Percentiles rank a stretch among this genome's conserved stretches.
Evolutionary conservation across 2,329 filamentous ascomycete genomes (phyloP).

Genomic region (Xylaria hypoxylon): DNA sequence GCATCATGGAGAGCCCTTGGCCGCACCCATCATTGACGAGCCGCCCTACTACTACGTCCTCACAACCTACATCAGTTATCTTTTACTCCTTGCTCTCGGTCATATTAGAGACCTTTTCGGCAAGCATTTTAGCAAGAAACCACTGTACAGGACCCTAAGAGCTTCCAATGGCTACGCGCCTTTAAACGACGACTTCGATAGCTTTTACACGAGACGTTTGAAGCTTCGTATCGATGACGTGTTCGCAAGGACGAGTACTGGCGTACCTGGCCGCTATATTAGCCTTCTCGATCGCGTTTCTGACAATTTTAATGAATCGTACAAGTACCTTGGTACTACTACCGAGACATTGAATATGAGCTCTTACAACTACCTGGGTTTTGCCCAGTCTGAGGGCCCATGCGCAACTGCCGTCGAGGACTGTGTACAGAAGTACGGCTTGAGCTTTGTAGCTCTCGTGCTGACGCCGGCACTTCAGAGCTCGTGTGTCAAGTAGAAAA

Average conservation of each 20-base stretch:
- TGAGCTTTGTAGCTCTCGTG: constrained; percentile 83
- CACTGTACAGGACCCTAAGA: constrained; percentile 83
- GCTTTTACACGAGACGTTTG: constrained; percentile 92
- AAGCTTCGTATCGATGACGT: constrained; percentile 97
- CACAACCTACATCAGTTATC: constrained; percentile 98
- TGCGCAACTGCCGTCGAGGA: constrained; percentile 95
- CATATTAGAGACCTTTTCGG: constrained; percentile 98
- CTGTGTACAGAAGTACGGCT: constrained; percentile 83
- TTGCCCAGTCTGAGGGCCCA: constrained; percentile 95
- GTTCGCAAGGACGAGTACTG: constrained; percentile 91
- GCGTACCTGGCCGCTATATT: constrained; percentile 93
- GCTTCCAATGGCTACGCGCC: constrained; percentile 91
- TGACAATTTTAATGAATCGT: constrained; percentile 90
- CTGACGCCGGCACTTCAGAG: constrained; percentile 88
- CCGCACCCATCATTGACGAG: constrained; percentile 89
- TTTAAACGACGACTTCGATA: constrained; percentile 98
- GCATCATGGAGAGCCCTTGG: constrained; percentile 83
- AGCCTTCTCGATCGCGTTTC: constrained; percentile 92
- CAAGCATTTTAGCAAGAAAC: constrained; percentile 89
- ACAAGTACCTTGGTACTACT: constrained; percentile 87
- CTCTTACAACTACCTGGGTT: constrained; percentile 99
- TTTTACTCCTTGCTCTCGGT: constrained; percentile 93
- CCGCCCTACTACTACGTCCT: constrained; percentile 97
- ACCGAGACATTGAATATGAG: constrained; percentile 98
- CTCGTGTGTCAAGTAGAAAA: constrained; percentile 90